phyloP scores from a whole-genome alignment of 768 basidiomycete species.

The Pulveroboletus sp. region DNA sequence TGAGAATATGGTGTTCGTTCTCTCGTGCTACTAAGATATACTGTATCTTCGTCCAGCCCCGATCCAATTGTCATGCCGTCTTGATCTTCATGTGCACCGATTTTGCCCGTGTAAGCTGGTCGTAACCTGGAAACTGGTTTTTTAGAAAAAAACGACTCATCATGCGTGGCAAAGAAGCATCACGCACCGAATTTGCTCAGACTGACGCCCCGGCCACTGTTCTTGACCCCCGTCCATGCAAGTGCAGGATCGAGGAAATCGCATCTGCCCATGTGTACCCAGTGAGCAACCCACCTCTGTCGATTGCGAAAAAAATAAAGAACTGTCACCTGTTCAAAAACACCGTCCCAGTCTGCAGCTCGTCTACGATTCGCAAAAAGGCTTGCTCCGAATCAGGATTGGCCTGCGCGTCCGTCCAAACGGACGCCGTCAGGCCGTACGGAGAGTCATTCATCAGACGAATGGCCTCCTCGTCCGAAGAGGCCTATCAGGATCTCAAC shows the following conservation, averaged over 20 bases:
- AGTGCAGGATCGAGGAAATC: conserved; percentile 92
- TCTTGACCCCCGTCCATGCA: conserved; percentile 91
- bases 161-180: not conserved
- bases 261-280: conserved; percentile 43
- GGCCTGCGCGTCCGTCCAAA: conserved; percentile 80
- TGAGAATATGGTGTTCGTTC: too few relatives aligned
- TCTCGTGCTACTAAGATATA: not conserved
- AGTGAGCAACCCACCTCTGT: not conserved
- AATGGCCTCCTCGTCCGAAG: conserved; percentile 84
- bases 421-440: conserved; percentile 89
- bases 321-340: conserved; percentile 75
- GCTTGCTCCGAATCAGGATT: conserved; percentile 59
- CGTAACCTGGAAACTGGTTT: conserved; percentile 58
- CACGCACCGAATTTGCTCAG: conserved; percentile 80
- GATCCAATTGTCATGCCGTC: conserved; percentile 30
- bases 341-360: conserved; percentile 87
- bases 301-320: not conserved
- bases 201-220: conserved; percentile 89
- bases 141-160: not conserved
- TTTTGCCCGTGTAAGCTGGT: conserved; percentile 79
- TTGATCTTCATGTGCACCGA: conserved; percentile 80
- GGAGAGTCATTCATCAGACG: conserved; percentile 93
- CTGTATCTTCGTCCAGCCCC: not conserved
- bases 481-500: conserved; percentile 44
- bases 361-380: conserved; percentile 60